Evolutionary conservation across 1,284 basidiomycete genomes (phyloP).

Genomic region (Apiotrichum montevideense): DNA sequence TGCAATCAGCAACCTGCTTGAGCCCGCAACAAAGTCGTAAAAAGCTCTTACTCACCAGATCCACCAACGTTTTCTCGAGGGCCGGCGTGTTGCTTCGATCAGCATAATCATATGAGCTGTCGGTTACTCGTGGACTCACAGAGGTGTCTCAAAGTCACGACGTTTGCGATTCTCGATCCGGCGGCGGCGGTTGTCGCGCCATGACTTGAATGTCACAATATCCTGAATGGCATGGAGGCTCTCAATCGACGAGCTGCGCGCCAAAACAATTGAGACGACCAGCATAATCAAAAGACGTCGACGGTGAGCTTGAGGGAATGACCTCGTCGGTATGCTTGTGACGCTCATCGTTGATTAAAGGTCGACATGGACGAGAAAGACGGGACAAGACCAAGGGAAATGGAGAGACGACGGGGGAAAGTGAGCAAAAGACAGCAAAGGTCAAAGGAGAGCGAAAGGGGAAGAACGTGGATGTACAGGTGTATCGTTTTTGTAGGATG

Average conservation of each 20-base stretch:
- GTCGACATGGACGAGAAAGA: no score
- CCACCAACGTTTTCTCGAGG: constrained; percentile 46
- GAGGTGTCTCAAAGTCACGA: constrained; percentile 38
- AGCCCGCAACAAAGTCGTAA: no score
- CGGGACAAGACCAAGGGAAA: no score
- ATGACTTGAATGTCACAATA: constrained; percentile 21
- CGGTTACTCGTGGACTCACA: constrained; percentile 26
- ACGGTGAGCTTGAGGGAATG: constrained; percentile 12
- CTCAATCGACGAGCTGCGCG: constrained; percentile 2
- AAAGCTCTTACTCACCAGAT: constrained; percentile 32
- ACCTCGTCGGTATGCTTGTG: constrained; percentile 13
- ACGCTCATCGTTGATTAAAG: constrained; percentile 6
- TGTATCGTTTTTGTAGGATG: no score
- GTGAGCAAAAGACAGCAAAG: no score
- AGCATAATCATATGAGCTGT: background rate
- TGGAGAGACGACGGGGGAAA: no score
- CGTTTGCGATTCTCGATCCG: constrained; percentile 27
- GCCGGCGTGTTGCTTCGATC: constrained; percentile 42
- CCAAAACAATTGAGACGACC: constrained; percentile 13
- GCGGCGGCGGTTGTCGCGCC: constrained; percentile 24
- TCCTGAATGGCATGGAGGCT: constrained; percentile 11
- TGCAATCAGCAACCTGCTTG: constrained; percentile 4
- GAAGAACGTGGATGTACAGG: no score
- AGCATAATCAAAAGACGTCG: constrained; percentile 15
- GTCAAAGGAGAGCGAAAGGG: no score